phyloP scores from a whole-genome alignment of 768 basidiomycete genomes.

The Auricularia sp. region DNA sequence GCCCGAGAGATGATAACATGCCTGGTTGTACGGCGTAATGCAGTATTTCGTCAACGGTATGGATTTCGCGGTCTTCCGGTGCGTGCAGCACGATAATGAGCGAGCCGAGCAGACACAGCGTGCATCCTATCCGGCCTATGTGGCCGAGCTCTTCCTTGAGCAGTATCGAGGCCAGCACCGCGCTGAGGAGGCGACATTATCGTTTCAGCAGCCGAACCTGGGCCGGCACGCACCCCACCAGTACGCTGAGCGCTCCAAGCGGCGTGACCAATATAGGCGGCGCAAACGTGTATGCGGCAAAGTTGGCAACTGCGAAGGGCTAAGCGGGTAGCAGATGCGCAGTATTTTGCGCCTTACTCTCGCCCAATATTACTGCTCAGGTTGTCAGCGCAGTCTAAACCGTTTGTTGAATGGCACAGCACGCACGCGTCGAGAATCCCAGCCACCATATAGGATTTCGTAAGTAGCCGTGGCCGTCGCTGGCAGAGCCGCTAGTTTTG shows the following conservation, averaged over 20 bases:
- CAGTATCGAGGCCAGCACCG: constrained; percentile 86
- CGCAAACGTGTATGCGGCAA: constrained; percentile 95
- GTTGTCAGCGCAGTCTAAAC: neutral
- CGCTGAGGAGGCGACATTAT: constrained; percentile 39
- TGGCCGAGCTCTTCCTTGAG: constrained; percentile 91
- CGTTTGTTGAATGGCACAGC: no score
- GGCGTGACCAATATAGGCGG: constrained; percentile 98
- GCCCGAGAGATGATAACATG: neutral
- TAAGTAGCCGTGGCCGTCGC: constrained; percentile 80
- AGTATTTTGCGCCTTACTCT: constrained; percentile 45
- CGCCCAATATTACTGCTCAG: constrained; percentile 78
- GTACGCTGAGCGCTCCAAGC: constrained; percentile 89
- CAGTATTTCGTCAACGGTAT: constrained; percentile 90
- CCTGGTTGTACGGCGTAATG: constrained; percentile 90
- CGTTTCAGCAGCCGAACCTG: constrained; percentile 1
- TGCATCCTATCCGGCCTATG: constrained; percentile 80
- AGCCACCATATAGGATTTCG: constrained; percentile 96
- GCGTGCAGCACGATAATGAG: constrained; percentile 94
- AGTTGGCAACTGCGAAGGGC: constrained; percentile 37
- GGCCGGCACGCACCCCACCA: constrained; percentile 68
- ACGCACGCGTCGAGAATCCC: constrained; percentile 84
- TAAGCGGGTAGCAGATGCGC: neutral
- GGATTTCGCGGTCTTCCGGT: constrained; percentile 86
- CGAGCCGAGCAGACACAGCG: constrained; percentile 75
- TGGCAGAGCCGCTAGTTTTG: constrained; percentile 44